Evolutionary conservation across 108 stramenopile species (phyloP), one percentile per base, ranked within the genome.

Genomic region (Cyclotella baltica): DNA sequence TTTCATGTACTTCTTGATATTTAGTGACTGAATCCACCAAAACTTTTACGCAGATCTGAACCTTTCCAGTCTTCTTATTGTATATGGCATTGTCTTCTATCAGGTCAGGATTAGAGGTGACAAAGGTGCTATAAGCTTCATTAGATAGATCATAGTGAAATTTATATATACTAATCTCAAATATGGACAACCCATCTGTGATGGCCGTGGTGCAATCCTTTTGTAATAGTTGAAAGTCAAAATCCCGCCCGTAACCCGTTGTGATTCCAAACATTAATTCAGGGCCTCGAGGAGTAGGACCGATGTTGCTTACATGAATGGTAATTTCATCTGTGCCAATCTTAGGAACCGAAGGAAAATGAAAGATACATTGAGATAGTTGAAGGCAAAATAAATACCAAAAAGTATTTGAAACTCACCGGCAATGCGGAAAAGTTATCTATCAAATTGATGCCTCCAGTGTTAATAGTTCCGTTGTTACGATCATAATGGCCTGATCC

Each of bases 381-480:
- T 55, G 2, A 25, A 55, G 11, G 3, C 1, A 23, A 22, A 11
- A 27, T 11, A 11, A n/a, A 27, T 10, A 27, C 25, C 0, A 11
- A 1, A 55, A n/a, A 55, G 3, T 3, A 55, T 23, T 13, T 13
- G 1, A 34, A 8, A 40, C 64, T 65, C 40, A 65, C 64, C 20
- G 64, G 40, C 13, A 43, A 47, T 28, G 46, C n/a, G 4, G 64
- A 65, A 23, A 65, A 43, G 20, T 43, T 65, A 33, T 65, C 64
- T 46, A 33, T 33, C 64, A 65, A 37, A 65, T 46, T 11, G 1
- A 65, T 23, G 10, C 64, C 20, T 46, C 64, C 64, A 29, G 25
- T 8, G 28, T 30, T 19, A 35, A 55, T 11, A 13, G 31, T n/a
- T 16, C 1, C 23, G 22, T 11, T 30, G 29, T 2, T 28, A 20